phyloP scores from a whole-genome alignment of 2,329 filamentous ascomycete species.

The Diaporthe eres region DNA sequence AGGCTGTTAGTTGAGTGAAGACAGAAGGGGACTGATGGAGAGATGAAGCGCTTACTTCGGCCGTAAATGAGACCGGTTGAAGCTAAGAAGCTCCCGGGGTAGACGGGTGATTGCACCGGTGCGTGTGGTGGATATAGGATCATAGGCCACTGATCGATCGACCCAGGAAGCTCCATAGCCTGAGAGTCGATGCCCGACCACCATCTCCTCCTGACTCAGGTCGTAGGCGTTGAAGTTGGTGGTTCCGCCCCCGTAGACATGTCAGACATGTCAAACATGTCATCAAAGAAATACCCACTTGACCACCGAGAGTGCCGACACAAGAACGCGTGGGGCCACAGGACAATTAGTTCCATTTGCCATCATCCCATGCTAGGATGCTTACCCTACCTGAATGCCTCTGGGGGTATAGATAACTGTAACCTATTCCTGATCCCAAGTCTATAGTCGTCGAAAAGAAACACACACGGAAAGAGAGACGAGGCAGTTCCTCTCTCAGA shows the following conservation, averaged over 20 bases:
- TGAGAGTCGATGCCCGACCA: neutral
- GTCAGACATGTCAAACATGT: neutral
- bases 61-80: neutral
- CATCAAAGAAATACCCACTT: neutral
- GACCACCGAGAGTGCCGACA: neutral
- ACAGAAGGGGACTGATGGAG: neutral
- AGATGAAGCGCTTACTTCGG: neutral
- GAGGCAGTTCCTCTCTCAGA: constrained; percentile 11
- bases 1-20: neutral
- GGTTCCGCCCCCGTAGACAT: neutral
- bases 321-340: neutral
- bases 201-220: no score
- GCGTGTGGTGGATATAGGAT: neutral
- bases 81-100: neutral
- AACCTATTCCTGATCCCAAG: constrained; percentile 38
- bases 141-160: neutral
- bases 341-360: constrained; percentile 35
- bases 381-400: constrained; percentile 38
- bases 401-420: constrained; percentile 42
- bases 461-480: constrained; percentile 1
- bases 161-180: neutral
- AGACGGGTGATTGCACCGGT: neutral
- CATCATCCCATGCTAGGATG: constrained; percentile 21
- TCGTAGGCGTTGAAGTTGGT: neutral
- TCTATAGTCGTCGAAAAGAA: constrained; percentile 37